phyloP scores from a whole-genome alignment of 345 rosid species.

The Lepidium africanum region DNA sequence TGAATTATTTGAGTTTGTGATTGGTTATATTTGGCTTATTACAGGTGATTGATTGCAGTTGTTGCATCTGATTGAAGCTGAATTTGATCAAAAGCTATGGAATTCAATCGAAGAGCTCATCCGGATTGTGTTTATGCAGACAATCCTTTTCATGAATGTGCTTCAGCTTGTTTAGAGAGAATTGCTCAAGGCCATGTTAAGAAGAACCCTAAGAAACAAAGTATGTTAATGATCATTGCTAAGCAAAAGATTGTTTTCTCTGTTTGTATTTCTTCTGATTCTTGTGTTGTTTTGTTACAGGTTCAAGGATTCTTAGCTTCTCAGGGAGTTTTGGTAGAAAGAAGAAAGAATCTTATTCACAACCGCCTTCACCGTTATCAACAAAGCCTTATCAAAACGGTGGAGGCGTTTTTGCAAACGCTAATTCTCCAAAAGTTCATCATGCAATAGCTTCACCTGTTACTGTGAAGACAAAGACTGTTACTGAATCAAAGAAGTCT shows the following conservation, averaged over 20 bases:
- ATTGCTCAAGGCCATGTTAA: conserved; percentile 32
- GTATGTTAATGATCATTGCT: neutral
- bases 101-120: conserved; percentile 14
- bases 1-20: neutral
- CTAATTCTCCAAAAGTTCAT: conserved; percentile 22
- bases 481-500: conserved; percentile 21
- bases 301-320: conserved; percentile 37
- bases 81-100: conserved; percentile 12
- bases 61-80: neutral
- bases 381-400: conserved; percentile 16
- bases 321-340: conserved; percentile 59
- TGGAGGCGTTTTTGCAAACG: conserved; percentile 13
- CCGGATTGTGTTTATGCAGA: conserved; percentile 27
- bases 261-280: neutral
- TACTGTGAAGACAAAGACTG: conserved; percentile 29
- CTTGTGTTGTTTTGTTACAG: conserved; percentile 25
- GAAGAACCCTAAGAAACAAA: conserved; percentile 24
- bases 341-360: conserved; percentile 48
- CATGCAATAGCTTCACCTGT: conserved; percentile 28
- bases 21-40: neutral
- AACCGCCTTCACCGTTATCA: conserved; percentile 35
- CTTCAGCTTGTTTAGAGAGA: conserved; percentile 30
- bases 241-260: neutral
- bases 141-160: conserved; percentile 33
- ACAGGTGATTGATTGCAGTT: neutral